phyloP scores from a whole-genome alignment of 305 asterid genomes.

The Fraxinus sp. region DNA sequence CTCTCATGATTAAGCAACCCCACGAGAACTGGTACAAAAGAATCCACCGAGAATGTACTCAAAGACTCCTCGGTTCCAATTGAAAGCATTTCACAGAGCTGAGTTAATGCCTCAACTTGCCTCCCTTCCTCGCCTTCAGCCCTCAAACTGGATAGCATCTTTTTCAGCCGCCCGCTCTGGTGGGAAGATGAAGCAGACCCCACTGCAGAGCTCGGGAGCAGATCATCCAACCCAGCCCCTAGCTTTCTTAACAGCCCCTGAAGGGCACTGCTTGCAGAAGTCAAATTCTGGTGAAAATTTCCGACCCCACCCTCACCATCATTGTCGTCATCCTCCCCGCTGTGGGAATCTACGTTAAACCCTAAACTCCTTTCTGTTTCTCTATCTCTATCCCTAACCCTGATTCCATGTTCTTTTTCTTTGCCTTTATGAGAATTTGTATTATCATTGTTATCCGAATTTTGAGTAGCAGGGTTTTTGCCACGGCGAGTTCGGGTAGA shows the following conservation, averaged over 20 bases:
- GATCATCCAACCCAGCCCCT: constrained; percentile 96
- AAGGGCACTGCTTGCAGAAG: constrained; percentile 93
- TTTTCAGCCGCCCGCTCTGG: constrained; percentile 81
- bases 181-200: constrained; percentile 83
- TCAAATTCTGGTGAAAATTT: constrained; percentile 74
- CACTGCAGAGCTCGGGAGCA: constrained; percentile 85
- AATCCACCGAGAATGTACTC: constrained; percentile 91
- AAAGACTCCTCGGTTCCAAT: constrained; percentile 95
- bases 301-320: constrained; percentile 91
- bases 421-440: constrained; percentile 78
- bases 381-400: constrained; percentile 49
- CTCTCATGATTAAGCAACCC: constrained; percentile 88
- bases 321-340: constrained; percentile 73
- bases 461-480: constrained; percentile 53
- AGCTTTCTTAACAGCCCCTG: constrained; percentile 86
- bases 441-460: constrained; percentile 47
- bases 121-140: constrained; percentile 99
- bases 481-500: constrained; percentile 79
- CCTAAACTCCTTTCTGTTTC: constrained; percentile 67
- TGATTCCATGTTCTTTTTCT: constrained; percentile 76
- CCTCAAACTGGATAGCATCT: constrained; percentile 86
- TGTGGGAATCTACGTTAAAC: constrained; percentile 69
- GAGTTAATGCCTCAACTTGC: constrained; percentile 94
- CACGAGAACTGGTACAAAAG: constrained; percentile 94
- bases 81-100: constrained; percentile 92